Evolutionary conservation across 2,329 filamentous ascomycete genomes (phyloP), one percentile per base, ranked within the genome.

Genomic region (Botryotinia globosa): DNA sequence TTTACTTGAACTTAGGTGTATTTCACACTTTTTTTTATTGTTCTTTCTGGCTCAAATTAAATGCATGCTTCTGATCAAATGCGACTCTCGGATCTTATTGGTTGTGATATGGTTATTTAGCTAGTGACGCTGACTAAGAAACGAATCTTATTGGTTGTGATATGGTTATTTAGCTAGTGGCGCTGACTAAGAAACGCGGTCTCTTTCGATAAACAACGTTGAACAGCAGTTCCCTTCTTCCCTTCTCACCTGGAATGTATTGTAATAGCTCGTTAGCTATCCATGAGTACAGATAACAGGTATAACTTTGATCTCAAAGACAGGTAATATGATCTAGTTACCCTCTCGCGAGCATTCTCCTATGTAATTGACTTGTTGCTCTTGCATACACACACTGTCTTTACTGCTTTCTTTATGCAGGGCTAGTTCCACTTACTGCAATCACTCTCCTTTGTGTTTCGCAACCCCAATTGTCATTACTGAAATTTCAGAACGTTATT

Each of bases 161-260:
- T 61, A 10, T 8, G 16, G 12, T 5, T 25, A 51, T 51, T 51
- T 39, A 25, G 59, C 34, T 62, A n/a, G 34, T 62, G 34, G 34
- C 37, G 59, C 34, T 62, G 59, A 62, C 59, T 62, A 62, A 62
- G 34, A 62, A 16, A 62, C 59, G 34, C 22, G 58, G n/a, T 61
- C n/a, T 56, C n/a, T 56, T 29, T 8, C 14, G 20, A 4, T 62
- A 39, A 39, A 61, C 25, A 61, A 39, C 4, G 18, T 39, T 16
- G 58, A 37, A 39, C 22, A 18, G 6, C n/a, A n/a, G n/a, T n/a
- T n/a, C n/a, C n/a, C n/a, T n/a, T n/a, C n/a, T 39, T 42, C n/a
- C 25, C 37, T 25, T 62, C 58, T 16, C 7, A 22, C 8, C 1
- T 12, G 58, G 34, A 62, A 62, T 62, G 58, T 62, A 42, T n/a